Evolutionary conservation across 2,329 filamentous ascomycete genomes (phyloP).

Genomic region (Fusarium domesticum): DNA sequence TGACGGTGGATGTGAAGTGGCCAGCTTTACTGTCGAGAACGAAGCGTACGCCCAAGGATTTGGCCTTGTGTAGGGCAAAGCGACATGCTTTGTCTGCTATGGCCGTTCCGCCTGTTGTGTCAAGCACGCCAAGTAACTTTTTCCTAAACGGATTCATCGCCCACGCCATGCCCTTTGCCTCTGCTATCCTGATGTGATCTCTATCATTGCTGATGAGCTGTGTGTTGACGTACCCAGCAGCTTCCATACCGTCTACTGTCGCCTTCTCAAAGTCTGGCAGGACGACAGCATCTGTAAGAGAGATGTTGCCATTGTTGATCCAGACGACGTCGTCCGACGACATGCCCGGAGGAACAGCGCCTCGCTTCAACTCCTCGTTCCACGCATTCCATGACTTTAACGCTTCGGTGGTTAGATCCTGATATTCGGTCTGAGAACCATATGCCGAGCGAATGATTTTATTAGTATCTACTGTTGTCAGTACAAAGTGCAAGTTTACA

Average conservation of each 20-base stretch:
- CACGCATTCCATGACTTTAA: conserved; percentile 41
- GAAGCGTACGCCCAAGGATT: conserved; percentile 40
- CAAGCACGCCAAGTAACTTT: conserved; percentile 39
- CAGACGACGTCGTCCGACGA: conserved; percentile 35
- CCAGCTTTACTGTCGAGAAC: conserved; percentile 36
- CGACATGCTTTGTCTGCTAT: conserved; percentile 46
- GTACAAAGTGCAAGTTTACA: background rate
- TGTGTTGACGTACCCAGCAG: conserved; percentile 31
- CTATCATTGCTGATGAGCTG: conserved; percentile 32
- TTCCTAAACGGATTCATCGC: conserved; percentile 40
- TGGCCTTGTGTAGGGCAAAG: conserved; percentile 43
- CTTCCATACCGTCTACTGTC: conserved; percentile 36
- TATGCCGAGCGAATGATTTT: conserved; percentile 39
- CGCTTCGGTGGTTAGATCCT: conserved; percentile 42
- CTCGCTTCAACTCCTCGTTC: conserved; percentile 39
- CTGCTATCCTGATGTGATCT: conserved; percentile 27
- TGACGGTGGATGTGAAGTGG: conserved; percentile 28
- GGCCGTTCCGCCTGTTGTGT: conserved; percentile 45
- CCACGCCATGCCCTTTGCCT: conserved; percentile 27
- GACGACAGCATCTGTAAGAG: conserved; percentile 16
- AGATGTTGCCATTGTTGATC: conserved; percentile 37
- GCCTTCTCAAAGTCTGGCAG: conserved; percentile 35
- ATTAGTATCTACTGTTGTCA: conserved; percentile 30
- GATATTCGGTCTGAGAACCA: conserved; percentile 43
- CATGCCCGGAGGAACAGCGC: conserved; percentile 35